Percentiles rank a stretch among this genome's conserved stretches.
Conservation (phyloP, 202 grass and related monocot genomes). For the Brachypodium distachyon region DNA sequence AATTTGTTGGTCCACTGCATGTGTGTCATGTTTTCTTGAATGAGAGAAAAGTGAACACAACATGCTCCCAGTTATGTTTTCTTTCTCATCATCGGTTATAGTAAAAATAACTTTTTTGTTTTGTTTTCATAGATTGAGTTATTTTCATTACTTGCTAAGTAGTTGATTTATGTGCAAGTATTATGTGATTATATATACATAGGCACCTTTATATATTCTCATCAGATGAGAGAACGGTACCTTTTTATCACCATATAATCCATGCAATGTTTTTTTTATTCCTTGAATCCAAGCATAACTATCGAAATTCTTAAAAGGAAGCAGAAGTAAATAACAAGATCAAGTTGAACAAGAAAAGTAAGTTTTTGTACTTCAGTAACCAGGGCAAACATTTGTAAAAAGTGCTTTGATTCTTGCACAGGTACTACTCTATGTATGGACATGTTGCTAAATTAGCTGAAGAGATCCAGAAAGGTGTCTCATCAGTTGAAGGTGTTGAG, state of each 20-base stretch:
- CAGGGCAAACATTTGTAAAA: background rate
- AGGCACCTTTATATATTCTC: background rate
- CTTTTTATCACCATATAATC: background rate
- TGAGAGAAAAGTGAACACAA: conserved; percentile 13
- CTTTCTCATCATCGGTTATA: background rate
- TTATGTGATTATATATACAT: conserved; percentile 1
- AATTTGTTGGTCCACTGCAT: background rate
- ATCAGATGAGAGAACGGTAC: background rate
- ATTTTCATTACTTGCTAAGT: background rate
- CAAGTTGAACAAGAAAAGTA: background rate
- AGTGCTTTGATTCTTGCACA: conserved; percentile 21
- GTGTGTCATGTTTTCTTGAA: conserved; percentile 19
- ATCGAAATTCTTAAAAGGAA: background rate
- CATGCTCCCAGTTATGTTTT: background rate
- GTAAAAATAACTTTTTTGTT: background rate
- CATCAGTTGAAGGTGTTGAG: conserved; percentile 80
- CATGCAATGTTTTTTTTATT: background rate
- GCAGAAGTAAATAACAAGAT: conserved; percentile 2
- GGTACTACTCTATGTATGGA: conserved; percentile 94
- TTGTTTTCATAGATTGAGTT: background rate
- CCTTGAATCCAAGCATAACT: background rate
- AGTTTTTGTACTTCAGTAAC: background rate
- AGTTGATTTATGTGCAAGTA: background rate
- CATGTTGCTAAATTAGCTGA: conserved; percentile 86
- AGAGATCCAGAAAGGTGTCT: conserved; percentile 70